These are phyloP conservation scores for Nevesoporus exiguus DNA, from an alignment of 768 basidiomycete species.

Conservation along the genomic window DNA sequence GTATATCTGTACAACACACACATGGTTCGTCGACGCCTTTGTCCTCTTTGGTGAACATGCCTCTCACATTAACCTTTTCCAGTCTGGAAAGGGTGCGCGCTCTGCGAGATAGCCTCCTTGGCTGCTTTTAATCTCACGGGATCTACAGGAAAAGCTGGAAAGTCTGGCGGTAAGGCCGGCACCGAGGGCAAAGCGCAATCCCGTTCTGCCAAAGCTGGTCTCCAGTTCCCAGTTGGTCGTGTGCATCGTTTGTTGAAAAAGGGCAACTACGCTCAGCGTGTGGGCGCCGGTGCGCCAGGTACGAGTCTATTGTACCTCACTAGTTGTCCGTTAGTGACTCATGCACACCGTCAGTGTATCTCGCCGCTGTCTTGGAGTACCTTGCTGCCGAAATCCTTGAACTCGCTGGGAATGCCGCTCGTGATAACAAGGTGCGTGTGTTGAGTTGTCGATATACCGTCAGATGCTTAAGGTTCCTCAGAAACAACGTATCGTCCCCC, in stretches of 20 bases:
- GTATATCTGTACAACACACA: constrained; percentile 22
- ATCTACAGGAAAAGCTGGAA: constrained; percentile 45
- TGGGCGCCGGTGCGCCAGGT: constrained; percentile 89
- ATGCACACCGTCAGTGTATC: constrained; percentile 55
- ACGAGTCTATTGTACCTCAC: constrained; percentile 5
- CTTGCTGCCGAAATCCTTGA: constrained; percentile 93
- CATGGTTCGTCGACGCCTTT: constrained; percentile 23
- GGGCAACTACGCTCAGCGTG: constrained; percentile 85
- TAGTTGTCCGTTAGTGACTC: neutral
- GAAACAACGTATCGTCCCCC: constrained; percentile 92
- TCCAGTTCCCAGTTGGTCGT: constrained; percentile 90
- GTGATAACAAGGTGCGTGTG: constrained; percentile 32
- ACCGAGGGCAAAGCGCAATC: constrained; percentile 58
- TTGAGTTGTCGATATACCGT: neutral
- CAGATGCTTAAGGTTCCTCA: constrained; percentile 22
- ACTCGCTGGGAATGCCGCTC: constrained; percentile 78
- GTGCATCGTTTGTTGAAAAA: constrained; percentile 85
- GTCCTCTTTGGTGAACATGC: neutral
- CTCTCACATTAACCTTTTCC: constrained; percentile 3
- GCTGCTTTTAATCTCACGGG: constrained; percentile 4
- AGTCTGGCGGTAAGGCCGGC: constrained; percentile 49
- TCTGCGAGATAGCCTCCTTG: neutral
- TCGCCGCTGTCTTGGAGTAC: constrained; percentile 89
- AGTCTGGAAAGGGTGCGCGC: constrained; percentile 33
- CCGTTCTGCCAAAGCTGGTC: constrained; percentile 70